Conservation (phyloP, 352 stramenopile species). For the Blastocystis sp. region DNA sequence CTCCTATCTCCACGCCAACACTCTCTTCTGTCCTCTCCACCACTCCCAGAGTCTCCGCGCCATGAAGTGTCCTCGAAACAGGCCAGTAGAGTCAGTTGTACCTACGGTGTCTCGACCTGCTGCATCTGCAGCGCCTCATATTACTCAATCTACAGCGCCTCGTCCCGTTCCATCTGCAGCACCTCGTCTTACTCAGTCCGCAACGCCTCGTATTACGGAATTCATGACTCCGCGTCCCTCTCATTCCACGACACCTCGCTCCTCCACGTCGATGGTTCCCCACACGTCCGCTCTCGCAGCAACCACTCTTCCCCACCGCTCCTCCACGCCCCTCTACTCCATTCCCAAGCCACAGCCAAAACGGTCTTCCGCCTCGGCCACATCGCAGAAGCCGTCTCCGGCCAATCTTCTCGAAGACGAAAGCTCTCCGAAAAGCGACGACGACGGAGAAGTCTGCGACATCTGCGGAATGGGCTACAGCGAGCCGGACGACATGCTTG, state of each 20-base stretch:
- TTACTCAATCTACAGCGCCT: too few relatives aligned
- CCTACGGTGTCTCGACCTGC: too few relatives aligned
- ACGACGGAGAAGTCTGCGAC: slow-evolving; percentile 53
- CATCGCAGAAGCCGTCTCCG: background rate
- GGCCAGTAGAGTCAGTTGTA: too few relatives aligned
- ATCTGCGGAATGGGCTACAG: slow-evolving; percentile 54
- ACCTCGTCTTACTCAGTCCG: too few relatives aligned
- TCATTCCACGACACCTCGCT: too few relatives aligned
- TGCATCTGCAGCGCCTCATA: too few relatives aligned
- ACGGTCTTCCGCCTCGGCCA: background rate
- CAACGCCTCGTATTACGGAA: too few relatives aligned
- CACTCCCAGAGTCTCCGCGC: background rate
- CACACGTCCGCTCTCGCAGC: too few relatives aligned
- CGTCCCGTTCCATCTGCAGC: too few relatives aligned
- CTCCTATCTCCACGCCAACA: background rate
- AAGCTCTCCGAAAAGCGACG: too few relatives aligned
- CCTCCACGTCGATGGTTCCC: background rate
- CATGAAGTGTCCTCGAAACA: background rate
- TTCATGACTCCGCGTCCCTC: too few relatives aligned
- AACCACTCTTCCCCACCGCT: background rate
- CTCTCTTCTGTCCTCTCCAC: background rate
- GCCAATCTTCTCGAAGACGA: too few relatives aligned
- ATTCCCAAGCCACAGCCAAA: background rate
- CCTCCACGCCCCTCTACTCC: background rate
- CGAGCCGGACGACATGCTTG: slow-evolving; percentile 66